Conservation (phyloP, 768 basidiomycete genomes). For the Leccinum imitatum region DNA sequence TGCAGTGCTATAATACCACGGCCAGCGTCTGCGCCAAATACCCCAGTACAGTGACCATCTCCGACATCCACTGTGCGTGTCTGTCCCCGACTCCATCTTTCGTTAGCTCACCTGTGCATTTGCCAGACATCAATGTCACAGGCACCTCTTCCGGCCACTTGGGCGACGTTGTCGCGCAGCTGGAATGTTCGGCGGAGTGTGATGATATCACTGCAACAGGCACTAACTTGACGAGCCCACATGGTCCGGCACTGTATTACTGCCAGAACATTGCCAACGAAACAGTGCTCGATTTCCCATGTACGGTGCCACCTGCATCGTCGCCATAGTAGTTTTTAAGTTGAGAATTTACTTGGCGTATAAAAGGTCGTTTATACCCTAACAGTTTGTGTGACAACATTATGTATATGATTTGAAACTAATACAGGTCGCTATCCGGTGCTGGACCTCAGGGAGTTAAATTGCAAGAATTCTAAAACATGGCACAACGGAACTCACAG, state of each 20-base stretch:
- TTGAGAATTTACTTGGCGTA: too few species aligned
- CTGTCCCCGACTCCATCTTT: background rate
- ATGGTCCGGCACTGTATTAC: conserved; percentile 33
- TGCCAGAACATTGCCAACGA: conserved; percentile 38
- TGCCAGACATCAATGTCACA: conserved; percentile 38
- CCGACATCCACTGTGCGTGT: conserved; percentile 42
- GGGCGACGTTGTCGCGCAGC: conserved; percentile 39
- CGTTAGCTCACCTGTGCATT: too few species aligned
- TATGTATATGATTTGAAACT: too few species aligned
- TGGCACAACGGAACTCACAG: too few species aligned
- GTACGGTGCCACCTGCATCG: conserved; percentile 14
- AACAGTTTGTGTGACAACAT: too few species aligned
- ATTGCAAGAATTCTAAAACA: too few species aligned
- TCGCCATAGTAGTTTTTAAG: background rate
- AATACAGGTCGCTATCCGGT: too few species aligned
- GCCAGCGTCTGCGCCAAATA: conserved; percentile 37
- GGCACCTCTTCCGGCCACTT: conserved; percentile 43
- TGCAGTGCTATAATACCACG: conserved; percentile 39
- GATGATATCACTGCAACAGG: conserved; percentile 38
- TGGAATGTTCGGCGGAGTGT: conserved; percentile 42
- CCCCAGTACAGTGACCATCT: conserved; percentile 38
- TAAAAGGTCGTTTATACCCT: too few species aligned
- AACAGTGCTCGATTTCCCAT: conserved; percentile 30
- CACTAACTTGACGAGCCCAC: conserved; percentile 25
- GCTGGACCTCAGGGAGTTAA: too few species aligned